phyloP scores from a whole-genome alignment of 2,329 filamentous ascomycete genomes.

The Emericellopsis cladophorae region DNA sequence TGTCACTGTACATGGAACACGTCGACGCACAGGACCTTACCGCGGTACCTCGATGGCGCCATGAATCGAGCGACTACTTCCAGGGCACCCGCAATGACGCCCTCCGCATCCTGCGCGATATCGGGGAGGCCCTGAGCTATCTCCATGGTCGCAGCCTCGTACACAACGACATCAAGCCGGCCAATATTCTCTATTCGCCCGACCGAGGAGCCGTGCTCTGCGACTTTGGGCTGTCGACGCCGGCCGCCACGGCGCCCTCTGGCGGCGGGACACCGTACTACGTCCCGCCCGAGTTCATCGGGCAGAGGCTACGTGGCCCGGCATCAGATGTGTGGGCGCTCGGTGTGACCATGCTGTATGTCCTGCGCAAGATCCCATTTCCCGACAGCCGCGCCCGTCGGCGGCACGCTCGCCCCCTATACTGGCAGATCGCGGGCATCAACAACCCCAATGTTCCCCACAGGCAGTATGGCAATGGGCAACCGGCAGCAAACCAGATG shows the following conservation, averaged over 20 bases:
- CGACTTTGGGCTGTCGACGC: conserved; percentile 45
- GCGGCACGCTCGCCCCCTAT: conserved; percentile 34
- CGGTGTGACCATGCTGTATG: conserved; percentile 48
- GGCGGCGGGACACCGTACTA: conserved; percentile 49
- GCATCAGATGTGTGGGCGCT: conserved; percentile 48
- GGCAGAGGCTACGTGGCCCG: conserved; percentile 36
- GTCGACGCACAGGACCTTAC: conserved; percentile 43
- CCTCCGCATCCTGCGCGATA: conserved; percentile 38
- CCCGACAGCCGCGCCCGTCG: conserved; percentile 37
- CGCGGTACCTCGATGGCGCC: conserved; percentile 35
- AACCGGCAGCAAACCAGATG: conserved; percentile 37
- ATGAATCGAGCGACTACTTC: conserved; percentile 32
- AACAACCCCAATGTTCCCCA: conserved; percentile 24
- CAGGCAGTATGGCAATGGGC: conserved; percentile 22
- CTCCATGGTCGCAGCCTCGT: conserved; percentile 39
- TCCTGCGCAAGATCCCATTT: conserved; percentile 40
- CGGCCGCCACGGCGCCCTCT: conserved; percentile 28
- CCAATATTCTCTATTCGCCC: conserved; percentile 46
- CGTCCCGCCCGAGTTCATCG: conserved; percentile 48
- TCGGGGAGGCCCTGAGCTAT: conserved; percentile 40
- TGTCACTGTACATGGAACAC: conserved; percentile 50
- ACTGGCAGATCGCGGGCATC: conserved; percentile 46
- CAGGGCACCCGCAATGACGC: conserved; percentile 35
- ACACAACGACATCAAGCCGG: conserved; percentile 52
- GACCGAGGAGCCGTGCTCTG: conserved; percentile 47